Conservation (phyloP, 257 asterid species). For the Solanum acaule region DNA sequence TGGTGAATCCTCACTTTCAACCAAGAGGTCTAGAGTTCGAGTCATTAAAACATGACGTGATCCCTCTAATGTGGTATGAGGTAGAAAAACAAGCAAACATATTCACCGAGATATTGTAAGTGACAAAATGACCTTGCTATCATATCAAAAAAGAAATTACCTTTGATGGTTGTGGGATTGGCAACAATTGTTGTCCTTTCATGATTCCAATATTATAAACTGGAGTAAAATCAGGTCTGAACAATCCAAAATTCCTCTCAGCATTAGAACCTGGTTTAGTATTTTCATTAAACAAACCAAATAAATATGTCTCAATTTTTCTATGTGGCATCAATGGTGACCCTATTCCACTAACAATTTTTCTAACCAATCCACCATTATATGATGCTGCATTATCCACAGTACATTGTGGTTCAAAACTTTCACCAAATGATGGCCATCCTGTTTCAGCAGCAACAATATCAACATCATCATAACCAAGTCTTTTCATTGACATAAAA, state of each 20-base stretch:
- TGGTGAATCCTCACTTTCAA: too few species aligned
- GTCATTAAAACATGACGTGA: not conserved
- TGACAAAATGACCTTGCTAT: not conserved
- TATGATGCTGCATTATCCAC: conserved; percentile 65
- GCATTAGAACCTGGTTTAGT: conserved; percentile 50
- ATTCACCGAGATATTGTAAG: not conserved
- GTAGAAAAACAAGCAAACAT: not conserved
- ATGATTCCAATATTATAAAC: conserved; percentile 64
- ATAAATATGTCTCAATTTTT: conserved; percentile 58
- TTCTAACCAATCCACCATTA: conserved; percentile 50
- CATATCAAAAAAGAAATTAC: not conserved
- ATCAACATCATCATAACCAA: conserved; percentile 70
- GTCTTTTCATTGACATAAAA: conserved; percentile 45
- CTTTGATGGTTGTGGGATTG: not conserved
- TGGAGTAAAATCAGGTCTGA: conserved; percentile 56
- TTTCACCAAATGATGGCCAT: conserved; percentile 70
- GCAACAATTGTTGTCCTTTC: conserved; percentile 23
- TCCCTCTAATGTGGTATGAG: not conserved
- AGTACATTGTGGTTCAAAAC: conserved; percentile 54
- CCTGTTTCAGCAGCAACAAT: conserved; percentile 81
- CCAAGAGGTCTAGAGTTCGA: not conserved
- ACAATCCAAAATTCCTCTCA: conserved; percentile 80
- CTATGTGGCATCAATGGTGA: conserved; percentile 73
- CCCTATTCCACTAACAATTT: conserved; percentile 38
- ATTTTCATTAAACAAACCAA: conserved; percentile 71